These are phyloP conservation scores for Suillus sp. DNA, from an alignment of 768 basidiomycete genomes.

Conservation along the genomic window DNA sequence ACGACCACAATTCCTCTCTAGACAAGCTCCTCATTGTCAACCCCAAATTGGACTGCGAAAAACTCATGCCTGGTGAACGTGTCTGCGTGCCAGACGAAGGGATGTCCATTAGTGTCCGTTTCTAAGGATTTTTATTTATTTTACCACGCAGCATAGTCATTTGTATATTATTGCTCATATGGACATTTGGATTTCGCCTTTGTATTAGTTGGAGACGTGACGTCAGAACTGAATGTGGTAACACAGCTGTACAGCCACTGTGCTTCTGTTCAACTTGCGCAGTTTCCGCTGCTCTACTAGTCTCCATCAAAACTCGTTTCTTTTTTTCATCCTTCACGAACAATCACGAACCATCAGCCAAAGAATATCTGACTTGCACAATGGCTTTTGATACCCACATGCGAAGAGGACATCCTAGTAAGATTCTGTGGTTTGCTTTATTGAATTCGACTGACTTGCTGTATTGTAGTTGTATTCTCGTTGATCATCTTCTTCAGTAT, in stretches of 20 bases:
- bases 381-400: conserved; percentile 45
- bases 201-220: conserved; percentile 20
- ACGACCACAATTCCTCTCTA: conserved; percentile 47
- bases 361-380: conserved; percentile 16
- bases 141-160: conserved; percentile 11
- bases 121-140: conserved; percentile 16
- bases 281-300: conserved; percentile 6
- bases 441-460: conserved; percentile 8
- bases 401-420: conserved; percentile 59
- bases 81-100: conserved; percentile 56
- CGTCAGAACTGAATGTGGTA: conserved; percentile 5
- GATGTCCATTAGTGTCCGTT: conserved; percentile 35
- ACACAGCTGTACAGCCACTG: conserved; percentile 25
- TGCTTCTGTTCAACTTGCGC: conserved; percentile 26
- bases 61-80: conserved; percentile 58
- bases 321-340: conserved; percentile 31
- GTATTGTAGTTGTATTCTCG: conserved; percentile 52
- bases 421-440: conserved; percentile 20
- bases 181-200: conserved; percentile 10
- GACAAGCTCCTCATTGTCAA: conserved; percentile 57
- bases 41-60: conserved; percentile 53
- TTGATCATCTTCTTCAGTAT: conserved; percentile 58
- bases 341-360: conserved; percentile 17
- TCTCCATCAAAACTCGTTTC: conserved; percentile 8
- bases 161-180: conserved; percentile 23